Evolutionary conservation across 2,329 filamentous ascomycete species (phyloP).

Genomic region (Penicillium sp.): DNA sequence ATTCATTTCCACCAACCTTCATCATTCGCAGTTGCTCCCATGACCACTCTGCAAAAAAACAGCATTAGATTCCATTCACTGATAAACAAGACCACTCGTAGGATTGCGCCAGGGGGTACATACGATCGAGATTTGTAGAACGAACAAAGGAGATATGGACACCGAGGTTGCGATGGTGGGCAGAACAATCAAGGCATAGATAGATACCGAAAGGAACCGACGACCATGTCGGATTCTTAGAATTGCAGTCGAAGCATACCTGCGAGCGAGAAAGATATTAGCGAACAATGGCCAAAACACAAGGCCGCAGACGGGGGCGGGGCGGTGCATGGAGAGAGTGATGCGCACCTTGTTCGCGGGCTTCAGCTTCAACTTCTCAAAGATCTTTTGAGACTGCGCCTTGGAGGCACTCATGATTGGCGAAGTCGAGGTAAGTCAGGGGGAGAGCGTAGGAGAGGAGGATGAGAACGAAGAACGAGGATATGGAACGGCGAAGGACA

Average conservation of each 20-base stretch:
- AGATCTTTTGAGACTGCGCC: constrained; percentile 92
- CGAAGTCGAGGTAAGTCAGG: constrained; percentile 8
- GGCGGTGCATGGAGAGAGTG: constrained; percentile 8
- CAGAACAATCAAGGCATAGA: constrained; percentile 94
- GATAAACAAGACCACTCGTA: background rate
- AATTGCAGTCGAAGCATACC: constrained; percentile 97
- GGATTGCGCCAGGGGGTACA: constrained; percentile 38
- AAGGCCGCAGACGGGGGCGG: constrained; percentile 21
- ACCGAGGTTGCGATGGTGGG: constrained; percentile 93
- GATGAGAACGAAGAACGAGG: constrained; percentile 36
- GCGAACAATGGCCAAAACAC: constrained; percentile 15
- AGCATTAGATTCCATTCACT: constrained; percentile 19
- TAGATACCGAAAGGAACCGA: constrained; percentile 97
- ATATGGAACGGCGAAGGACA: background rate
- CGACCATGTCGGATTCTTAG: constrained; percentile 98
- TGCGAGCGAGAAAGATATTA: constrained; percentile 37
- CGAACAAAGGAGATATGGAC: constrained; percentile 99
- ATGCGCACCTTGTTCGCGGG: constrained; percentile 79
- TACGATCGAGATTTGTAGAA: constrained; percentile 97
- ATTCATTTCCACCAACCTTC: constrained; percentile 98
- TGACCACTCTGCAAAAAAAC: constrained; percentile 69
- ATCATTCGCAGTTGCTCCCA: constrained; percentile 96
- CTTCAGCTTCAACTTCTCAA: constrained; percentile 94
- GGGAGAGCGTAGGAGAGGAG: constrained; percentile 18
- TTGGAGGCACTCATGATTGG: constrained; percentile 70